A percentile compares a stretch with the other conserved stretches of the same genome.
Evolutionary conservation across 768 basidiomycete genomes (phyloP).

Genomic region (Ramaria rubella): DNA sequence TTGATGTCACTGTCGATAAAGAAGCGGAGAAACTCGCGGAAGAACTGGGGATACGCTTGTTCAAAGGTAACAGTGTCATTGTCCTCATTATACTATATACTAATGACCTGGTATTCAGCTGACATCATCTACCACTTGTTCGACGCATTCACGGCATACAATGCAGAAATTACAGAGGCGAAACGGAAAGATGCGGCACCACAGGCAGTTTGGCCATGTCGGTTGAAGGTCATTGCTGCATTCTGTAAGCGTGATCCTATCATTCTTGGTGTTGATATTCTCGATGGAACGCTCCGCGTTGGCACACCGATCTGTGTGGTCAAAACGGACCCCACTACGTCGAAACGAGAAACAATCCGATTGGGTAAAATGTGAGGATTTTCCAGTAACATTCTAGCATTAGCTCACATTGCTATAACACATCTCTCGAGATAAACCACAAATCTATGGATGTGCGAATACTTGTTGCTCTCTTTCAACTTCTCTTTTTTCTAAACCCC

Average conservation of each 20-base stretch:
- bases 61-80: conserved; percentile 63
- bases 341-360: conserved; percentile 85
- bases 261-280: conserved; percentile 92
- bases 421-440: conserved; percentile 96
- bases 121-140: conserved; percentile 99
- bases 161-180: conserved; percentile 85
- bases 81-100: neutral
- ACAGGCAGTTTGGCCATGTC: conserved; percentile 94
- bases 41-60: conserved; percentile 89
- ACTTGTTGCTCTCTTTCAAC: neutral
- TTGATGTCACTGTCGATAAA: conserved; percentile 91
- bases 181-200: conserved; percentile 88
- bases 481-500: neutral
- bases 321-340: conserved; percentile 78
- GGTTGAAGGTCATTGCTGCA: conserved; percentile 85
- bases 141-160: conserved; percentile 93
- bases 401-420: conserved; percentile 39
- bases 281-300: conserved; percentile 84
- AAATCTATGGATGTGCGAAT: conserved; percentile 67
- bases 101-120: conserved; percentile 41
- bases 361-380: conserved; percentile 85
- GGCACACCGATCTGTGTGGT: conserved; percentile 96
- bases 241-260: conserved; percentile 98
- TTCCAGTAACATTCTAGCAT: conserved; percentile 5
- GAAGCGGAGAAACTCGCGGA: conserved; percentile 89